Evolutionary conservation across 106 monocot genomes (phyloP).

Genomic region (Vanilla planifolia): DNA sequence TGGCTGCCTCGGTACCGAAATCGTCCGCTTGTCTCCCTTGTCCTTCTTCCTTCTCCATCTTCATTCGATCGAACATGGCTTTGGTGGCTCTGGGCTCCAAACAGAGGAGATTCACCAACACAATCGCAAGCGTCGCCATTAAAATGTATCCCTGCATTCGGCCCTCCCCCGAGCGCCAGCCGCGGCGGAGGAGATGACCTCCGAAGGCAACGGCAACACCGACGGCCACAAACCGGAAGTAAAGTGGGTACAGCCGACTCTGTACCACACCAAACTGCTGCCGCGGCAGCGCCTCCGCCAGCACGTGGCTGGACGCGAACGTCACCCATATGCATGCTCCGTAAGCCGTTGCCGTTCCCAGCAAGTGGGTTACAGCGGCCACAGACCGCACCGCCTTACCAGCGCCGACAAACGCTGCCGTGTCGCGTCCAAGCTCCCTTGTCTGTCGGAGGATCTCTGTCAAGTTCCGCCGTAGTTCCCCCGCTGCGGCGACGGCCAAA

Average conservation of each 20-base stretch:
- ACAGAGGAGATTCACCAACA: slow-evolving; percentile 46
- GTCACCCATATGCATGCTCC: slow-evolving; percentile 78
- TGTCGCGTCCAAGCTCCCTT: slow-evolving; percentile 28
- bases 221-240: slow-evolving; percentile 52
- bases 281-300: slow-evolving; percentile 46
- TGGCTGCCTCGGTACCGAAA: slow-evolving; percentile 9
- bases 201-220: slow-evolving; percentile 22
- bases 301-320: slow-evolving; percentile 73
- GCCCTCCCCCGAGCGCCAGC: slow-evolving; percentile 9
- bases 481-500: slow-evolving; percentile 8
- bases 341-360: slow-evolving; percentile 55
- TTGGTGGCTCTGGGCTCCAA: slow-evolving; percentile 80
- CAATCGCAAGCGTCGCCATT: slow-evolving; percentile 33
- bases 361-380: slow-evolving; percentile 33
- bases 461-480: slow-evolving; percentile 17
- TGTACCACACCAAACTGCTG: slow-evolving; percentile 85
- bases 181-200: slow-evolving; percentile 29
- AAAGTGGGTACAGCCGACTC: slow-evolving; percentile 78
- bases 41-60: slow-evolving; percentile 82
- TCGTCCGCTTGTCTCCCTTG: slow-evolving; percentile 53
- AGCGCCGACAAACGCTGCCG: slow-evolving; percentile 15
- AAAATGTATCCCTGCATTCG: slow-evolving; percentile 44
- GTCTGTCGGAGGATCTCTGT: slow-evolving; percentile 34
- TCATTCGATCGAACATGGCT: slow-evolving; percentile 77
- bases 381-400: slow-evolving; percentile 9